phyloP scores from a whole-genome alignment of 208 protist species.

The Leishmania martiniquensis region DNA sequence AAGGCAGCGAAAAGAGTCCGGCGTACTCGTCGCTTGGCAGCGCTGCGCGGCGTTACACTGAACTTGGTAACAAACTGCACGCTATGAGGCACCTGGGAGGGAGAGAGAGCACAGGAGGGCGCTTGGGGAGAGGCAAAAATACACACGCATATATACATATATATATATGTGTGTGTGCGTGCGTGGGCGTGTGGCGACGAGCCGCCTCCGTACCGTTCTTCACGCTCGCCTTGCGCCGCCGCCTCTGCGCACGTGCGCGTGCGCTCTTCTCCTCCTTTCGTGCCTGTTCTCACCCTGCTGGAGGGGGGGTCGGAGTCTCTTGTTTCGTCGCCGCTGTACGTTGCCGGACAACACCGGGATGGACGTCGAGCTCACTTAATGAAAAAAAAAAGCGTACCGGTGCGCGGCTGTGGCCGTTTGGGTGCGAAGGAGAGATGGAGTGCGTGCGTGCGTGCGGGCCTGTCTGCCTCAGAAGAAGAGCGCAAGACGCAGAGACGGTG shows the following conservation, averaged over 20 bases:
- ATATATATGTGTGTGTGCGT: too few species aligned
- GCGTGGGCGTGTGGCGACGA: too few species aligned
- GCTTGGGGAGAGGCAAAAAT: too few species aligned
- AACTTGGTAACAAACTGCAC: not conserved
- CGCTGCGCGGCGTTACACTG: not conserved
- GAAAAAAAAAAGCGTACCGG: not conserved
- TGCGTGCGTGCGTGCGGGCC: constrained; percentile 18
- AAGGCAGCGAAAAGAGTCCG: not conserved
- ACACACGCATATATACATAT: too few species aligned
- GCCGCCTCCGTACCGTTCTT: too few species aligned
- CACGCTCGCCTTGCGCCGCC: too few species aligned
- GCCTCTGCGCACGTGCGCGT: not conserved
- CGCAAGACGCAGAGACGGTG: too few species aligned
- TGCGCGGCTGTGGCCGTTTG: not conserved
- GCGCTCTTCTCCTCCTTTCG: not conserved
- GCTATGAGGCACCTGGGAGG: too few species aligned
- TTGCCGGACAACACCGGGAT: not conserved
- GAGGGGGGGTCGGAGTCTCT: not conserved
- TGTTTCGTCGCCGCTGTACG: not conserved
- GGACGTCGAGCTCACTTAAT: not conserved
- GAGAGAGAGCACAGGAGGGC: too few species aligned
- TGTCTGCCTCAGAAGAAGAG: not conserved
- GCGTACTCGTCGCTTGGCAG: not conserved
- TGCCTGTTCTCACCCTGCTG: not conserved
- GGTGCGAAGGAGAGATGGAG: not conserved